A percentile compares a stretch with the other conserved stretches of the same genome.
phyloP scores from a whole-genome alignment of 345 rosid species.

The Pistacia integerrima region DNA sequence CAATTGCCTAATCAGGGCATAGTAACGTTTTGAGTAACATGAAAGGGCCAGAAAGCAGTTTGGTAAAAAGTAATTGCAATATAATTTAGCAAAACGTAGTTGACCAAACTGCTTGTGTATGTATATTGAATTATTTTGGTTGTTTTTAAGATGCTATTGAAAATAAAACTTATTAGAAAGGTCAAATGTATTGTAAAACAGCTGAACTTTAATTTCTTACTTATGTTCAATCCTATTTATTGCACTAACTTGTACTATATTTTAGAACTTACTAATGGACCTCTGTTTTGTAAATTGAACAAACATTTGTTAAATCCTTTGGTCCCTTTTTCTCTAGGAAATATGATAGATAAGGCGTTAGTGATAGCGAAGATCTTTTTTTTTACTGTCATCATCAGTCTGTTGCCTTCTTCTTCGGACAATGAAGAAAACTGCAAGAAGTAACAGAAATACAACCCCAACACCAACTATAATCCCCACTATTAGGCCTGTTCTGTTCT shows the following conservation, averaged over 20 bases:
- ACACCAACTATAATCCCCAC: constrained; percentile 61
- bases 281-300: neutral
- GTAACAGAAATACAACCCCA: constrained; percentile 38
- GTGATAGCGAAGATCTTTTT: neutral
- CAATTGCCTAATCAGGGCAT: neutral
- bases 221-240: neutral
- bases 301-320: too few relatives aligned
- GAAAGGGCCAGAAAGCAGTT: too few relatives aligned
- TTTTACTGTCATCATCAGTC: constrained; percentile 52
- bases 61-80: too few relatives aligned
- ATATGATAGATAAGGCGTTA: neutral
- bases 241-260: neutral
- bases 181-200: neutral
- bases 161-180: neutral
- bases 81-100: neutral
- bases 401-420: constrained; percentile 39
- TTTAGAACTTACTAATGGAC: neutral
- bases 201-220: too few relatives aligned
- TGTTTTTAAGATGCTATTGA: neutral
- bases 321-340: neutral
- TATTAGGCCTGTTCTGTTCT: constrained; percentile 43
- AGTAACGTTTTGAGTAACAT: neutral
- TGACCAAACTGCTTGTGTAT: too few relatives aligned
- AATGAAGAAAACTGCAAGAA: constrained; percentile 36
- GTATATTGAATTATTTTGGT: too few relatives aligned